A percentile compares a stretch with the other conserved stretches of the same genome.
phyloP scores from a whole-genome alignment of 129 eudicot species.

The Gnaphalium uliginosum region DNA sequence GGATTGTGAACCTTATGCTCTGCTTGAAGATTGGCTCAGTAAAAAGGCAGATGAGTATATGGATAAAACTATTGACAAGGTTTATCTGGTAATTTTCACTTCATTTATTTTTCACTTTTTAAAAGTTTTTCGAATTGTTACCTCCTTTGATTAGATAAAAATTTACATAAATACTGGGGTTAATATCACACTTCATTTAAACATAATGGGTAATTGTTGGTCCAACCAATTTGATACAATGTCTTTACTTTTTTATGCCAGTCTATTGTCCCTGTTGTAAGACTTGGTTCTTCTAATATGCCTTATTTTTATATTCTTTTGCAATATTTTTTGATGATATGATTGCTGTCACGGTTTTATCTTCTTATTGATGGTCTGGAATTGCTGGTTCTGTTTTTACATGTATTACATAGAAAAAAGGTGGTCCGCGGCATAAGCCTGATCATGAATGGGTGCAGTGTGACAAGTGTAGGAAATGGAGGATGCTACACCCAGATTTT shows the following conservation, averaged over 20 bases:
- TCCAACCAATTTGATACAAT: not conserved
- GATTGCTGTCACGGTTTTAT: too few relatives aligned
- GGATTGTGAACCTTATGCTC: slow-evolving; percentile 75
- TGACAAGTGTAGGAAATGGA: too few relatives aligned
- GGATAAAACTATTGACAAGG: slow-evolving; percentile 56
- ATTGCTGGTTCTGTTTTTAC: too few relatives aligned
- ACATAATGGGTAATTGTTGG: not conserved
- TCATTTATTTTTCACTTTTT: not conserved
- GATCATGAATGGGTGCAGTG: too few relatives aligned
- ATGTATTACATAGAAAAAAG: too few relatives aligned
- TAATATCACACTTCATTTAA: not conserved
- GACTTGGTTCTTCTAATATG: not conserved
- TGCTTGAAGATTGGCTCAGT: slow-evolving; percentile 66
- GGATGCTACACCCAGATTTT: too few relatives aligned
- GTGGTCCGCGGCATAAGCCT: too few relatives aligned
- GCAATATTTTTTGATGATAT: not conserved
- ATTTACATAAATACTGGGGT: not conserved
- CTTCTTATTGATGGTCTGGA: too few relatives aligned
- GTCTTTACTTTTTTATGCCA: not conserved
- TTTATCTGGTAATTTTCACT: slow-evolving; percentile 49
- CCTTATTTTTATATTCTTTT: not conserved
- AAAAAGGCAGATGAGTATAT: slow-evolving; percentile 51
- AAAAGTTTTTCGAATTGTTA: too few relatives aligned
- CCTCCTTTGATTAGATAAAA: too few relatives aligned
- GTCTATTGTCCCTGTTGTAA: not conserved